Evolutionary conservation across 2,329 filamentous ascomycete species (phyloP), one percentile per base, ranked within the genome.

Genomic region (Colletotrichum filicis): DNA sequence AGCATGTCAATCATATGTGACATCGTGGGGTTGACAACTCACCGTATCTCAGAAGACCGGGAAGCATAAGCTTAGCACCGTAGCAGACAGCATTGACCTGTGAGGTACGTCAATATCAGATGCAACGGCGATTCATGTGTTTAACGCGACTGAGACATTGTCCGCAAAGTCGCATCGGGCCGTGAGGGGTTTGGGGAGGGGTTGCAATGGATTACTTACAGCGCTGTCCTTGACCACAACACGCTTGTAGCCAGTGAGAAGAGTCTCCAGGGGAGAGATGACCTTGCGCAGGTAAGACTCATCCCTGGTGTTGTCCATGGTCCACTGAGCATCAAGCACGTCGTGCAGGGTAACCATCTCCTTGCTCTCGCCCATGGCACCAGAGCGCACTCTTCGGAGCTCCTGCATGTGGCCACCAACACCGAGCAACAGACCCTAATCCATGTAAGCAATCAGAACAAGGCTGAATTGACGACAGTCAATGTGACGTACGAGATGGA

Each of bases 351-450:
- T 98, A 67, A 98, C 95, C 84, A 98, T 91, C 77, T 92, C 92
- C 82, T 94, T 92, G 76, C 91, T 89, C 90, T 98, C 96, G 82
- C 95, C 93, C 95, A 98, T 98, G 74, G 96, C 95, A 86, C 96
- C 96, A 85, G 92, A 95, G 81, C 96, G 91, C 64, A 98, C 96
- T 90, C 96, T 92, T 79, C 96, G 92, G 78, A 98, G 92, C 88
- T 98, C 96, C 87, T 98, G 96, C 96, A 98, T 98, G 87, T 98
- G 95, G 66, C 94, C 97, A 78, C 96, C 96, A 71, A 98, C 95
- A 82, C 96, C 90, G 59, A 92, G 85, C 56, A 92, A 83, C 71
- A 92, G 85, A 84, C 94, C 94, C 77, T 74, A 37, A 49, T 11
- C 66, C 61, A 66, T 67, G 68, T 66, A 28, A 65, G 32, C 37